These are phyloP conservation scores for Lavandula angustifolia DNA, from an alignment of 257 asterid species.

Conservation along the genomic window DNA sequence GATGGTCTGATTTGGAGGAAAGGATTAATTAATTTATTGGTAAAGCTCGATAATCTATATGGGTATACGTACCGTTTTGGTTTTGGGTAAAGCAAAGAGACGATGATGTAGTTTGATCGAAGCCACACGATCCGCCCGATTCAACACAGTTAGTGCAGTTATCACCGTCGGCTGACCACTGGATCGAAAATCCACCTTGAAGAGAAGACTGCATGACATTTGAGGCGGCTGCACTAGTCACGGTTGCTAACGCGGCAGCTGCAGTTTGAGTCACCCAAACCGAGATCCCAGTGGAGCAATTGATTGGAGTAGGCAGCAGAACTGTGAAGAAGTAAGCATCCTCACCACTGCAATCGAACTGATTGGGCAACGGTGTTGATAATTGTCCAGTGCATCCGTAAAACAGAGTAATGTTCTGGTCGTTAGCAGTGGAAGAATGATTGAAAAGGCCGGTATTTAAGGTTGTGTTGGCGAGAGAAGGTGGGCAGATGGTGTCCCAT, in stretches of 20 bases:
- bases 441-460: conserved; percentile 33
- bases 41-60: no score
- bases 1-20: background rate
- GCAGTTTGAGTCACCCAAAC: conserved; percentile 37
- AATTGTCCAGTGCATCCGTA: conserved; percentile 36
- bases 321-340: no score
- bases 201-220: conserved; percentile 26
- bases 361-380: fast-evolving
- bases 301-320: background rate
- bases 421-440: background rate
- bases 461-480: conserved; percentile 21
- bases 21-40: background rate
- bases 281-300: conserved; percentile 31
- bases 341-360: conserved; percentile 22
- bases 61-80: conserved; percentile 31
- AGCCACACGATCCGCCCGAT: conserved; percentile 60
- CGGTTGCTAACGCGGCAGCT: background rate
- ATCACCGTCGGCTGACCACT: conserved; percentile 39
- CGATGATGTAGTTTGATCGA: conserved; percentile 16
- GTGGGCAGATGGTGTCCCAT: conserved; percentile 30
- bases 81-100: conserved; percentile 37
- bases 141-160: conserved; percentile 31
- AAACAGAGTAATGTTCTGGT: conserved; percentile 42
- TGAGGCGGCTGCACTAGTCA: background rate
- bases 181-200: conserved; percentile 47